These are phyloP conservation scores for Metschnikowia similis DNA, from an alignment of 805 yeast genomes.

Conservation along the genomic window DNA sequence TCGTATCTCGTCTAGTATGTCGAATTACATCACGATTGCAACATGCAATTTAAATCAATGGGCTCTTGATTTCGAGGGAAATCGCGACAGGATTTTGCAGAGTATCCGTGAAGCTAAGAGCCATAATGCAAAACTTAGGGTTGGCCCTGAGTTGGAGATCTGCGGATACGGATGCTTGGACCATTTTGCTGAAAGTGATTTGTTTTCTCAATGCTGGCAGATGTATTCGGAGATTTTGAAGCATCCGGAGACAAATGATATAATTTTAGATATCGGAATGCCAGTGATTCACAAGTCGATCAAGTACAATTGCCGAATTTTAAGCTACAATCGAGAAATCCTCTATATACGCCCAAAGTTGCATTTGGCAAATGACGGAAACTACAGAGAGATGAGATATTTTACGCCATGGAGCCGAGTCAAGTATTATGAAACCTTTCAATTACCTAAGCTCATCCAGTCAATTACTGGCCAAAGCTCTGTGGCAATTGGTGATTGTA, in stretches of 20 bases:
- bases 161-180: slow-evolving; percentile 95
- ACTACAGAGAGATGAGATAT: slow-evolving; percentile 95
- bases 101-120: slow-evolving; percentile 75
- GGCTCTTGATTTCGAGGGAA: slow-evolving; percentile 98
- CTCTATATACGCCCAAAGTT: slow-evolving; percentile 87
- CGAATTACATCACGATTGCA: slow-evolving; percentile 81
- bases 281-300: slow-evolving; percentile 86
- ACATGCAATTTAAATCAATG: slow-evolving; percentile 97
- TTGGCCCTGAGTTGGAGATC: slow-evolving; percentile 95
- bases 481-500: slow-evolving; percentile 89
- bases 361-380: slow-evolving; percentile 95
- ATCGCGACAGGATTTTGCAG: slow-evolving; percentile 82
- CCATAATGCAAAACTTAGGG: slow-evolving; percentile 75
- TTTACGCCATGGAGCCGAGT: slow-evolving; percentile 93
- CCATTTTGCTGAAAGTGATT: slow-evolving; percentile 87
- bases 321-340: slow-evolving; percentile 75
- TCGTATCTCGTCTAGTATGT: slow-evolving; percentile 45
- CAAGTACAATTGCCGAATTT: slow-evolving; percentile 85
- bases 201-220: slow-evolving; percentile 91
- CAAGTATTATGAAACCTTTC: slow-evolving; percentile 65
- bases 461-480: slow-evolving; percentile 58
- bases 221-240: slow-evolving; percentile 74
- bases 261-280: slow-evolving; percentile 89
- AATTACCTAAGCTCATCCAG: slow-evolving; percentile 68
- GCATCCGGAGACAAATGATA: slow-evolving; percentile 65